Percentiles rank a stretch among this genome's conserved stretches.
Conservation (phyloP, 2,329 filamentous ascomycete species). For the Talaromyces marneffei region DNA sequence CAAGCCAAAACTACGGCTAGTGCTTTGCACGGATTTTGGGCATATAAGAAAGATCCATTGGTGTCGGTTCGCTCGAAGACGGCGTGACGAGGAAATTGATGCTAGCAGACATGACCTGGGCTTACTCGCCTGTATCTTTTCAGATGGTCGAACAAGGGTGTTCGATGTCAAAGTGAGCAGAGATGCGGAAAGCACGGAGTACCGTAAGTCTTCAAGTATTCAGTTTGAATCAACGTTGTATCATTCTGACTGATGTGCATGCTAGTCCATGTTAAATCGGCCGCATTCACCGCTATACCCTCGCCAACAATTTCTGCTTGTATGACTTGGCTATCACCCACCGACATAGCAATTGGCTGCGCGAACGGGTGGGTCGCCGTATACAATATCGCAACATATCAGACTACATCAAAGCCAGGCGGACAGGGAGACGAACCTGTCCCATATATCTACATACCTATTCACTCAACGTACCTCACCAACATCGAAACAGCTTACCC, state of each 20-base stretch:
- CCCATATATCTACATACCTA: conserved; percentile 33
- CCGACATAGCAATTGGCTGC: conserved; percentile 50
- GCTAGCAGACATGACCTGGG: conserved; percentile 38
- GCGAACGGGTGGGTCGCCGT: conserved; percentile 53
- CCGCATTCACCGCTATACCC: conserved; percentile 45
- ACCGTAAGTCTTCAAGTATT: conserved; percentile 21
- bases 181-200: conserved; percentile 26
- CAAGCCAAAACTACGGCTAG: conserved; percentile 43
- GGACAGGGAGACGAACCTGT: conserved; percentile 16
- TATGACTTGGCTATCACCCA: conserved; percentile 53
- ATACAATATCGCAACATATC: conserved; percentile 41
- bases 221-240: not conserved
- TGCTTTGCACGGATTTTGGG: conserved; percentile 55
- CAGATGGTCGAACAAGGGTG: conserved; percentile 53
- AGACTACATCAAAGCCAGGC: not conserved
- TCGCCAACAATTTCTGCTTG: conserved; percentile 51
- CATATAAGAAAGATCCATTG: conserved; percentile 51
- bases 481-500: conserved; percentile 48
- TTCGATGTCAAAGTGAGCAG: conserved; percentile 44
- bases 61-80: conserved; percentile 45
- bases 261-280: conserved; percentile 39
- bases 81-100: conserved; percentile 27
- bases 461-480: conserved; percentile 36
- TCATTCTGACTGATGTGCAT: not conserved
- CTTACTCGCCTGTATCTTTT: conserved; percentile 52